phyloP scores from a whole-genome alignment of 352 stramenopile species.

The Phytopythium litorale region DNA sequence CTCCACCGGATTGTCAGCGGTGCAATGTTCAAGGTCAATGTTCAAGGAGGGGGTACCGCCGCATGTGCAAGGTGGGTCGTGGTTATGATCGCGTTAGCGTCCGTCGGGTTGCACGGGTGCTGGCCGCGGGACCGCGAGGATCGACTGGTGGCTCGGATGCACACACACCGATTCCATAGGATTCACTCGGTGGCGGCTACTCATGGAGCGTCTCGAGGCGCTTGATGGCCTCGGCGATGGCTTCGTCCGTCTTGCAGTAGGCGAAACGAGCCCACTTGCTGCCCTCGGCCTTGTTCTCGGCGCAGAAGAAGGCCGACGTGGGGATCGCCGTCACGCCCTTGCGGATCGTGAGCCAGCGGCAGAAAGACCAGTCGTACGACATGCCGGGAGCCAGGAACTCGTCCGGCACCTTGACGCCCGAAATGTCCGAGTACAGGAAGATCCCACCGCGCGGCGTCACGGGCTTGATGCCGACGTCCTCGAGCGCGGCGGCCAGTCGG shows the following conservation, averaged over 20 bases:
- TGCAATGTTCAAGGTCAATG: neutral
- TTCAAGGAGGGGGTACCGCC: neutral
- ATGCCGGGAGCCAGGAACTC: slow-evolving; percentile 44
- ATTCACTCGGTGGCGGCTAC: neutral
- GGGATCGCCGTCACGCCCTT: slow-evolving; percentile 92
- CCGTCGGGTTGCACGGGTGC: neutral
- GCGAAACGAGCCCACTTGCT: slow-evolving; percentile 89
- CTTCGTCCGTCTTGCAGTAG: slow-evolving; percentile 96
- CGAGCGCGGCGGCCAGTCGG: slow-evolving; percentile 41
- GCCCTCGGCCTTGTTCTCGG: slow-evolving; percentile 67
- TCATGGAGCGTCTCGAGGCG: slow-evolving; percentile 43
- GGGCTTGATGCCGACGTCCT: slow-evolving; percentile 55
- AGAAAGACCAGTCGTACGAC: slow-evolving; percentile 91
- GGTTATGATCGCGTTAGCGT: neutral
- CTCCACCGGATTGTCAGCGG: too few species aligned
- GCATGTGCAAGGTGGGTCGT: neutral
- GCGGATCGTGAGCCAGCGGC: slow-evolving; percentile 89
- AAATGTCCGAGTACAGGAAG: slow-evolving; percentile 83
- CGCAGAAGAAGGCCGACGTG: slow-evolving; percentile 89
- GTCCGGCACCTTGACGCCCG: slow-evolving; percentile 46
- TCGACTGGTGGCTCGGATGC: neutral
- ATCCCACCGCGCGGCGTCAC: slow-evolving; percentile 66
- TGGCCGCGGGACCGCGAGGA: neutral
- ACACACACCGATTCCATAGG: neutral
- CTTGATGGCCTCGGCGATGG: slow-evolving; percentile 83